These are phyloP conservation scores for Phialemoniopsis sp. DNA, from an alignment of 2,329 filamentous ascomycete species.

Conservation along the genomic window DNA sequence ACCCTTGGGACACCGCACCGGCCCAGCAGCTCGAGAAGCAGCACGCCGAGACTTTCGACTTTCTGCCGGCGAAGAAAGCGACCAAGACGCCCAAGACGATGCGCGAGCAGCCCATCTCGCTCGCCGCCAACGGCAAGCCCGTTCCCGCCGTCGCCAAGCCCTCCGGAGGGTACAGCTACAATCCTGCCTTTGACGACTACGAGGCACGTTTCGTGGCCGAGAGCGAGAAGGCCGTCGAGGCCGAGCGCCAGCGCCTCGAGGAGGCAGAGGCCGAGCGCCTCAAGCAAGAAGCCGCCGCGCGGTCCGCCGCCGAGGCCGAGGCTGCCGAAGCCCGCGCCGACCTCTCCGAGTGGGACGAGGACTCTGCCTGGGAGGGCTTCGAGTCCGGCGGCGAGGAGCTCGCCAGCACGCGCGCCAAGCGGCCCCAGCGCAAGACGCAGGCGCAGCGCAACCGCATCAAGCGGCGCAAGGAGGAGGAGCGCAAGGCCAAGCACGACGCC, in stretches of 20 bases:
- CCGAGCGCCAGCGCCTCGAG: constrained; percentile 69
- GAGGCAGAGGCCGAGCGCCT: constrained; percentile 64
- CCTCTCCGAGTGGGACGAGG: constrained; percentile 73
- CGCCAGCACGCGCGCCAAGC: constrained; percentile 58
- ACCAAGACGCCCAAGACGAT: constrained; percentile 73
- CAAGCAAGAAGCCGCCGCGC: constrained; percentile 62
- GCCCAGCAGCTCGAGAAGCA: constrained; percentile 27
- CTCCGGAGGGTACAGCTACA: constrained; percentile 83
- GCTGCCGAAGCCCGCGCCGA: constrained; percentile 65
- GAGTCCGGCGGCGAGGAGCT: constrained; percentile 76
- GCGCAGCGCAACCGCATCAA: constrained; percentile 84
- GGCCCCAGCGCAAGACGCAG: constrained; percentile 79
- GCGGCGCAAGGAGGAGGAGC: constrained; percentile 83
- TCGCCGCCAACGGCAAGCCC: constrained; percentile 76
- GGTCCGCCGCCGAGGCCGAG: constrained; percentile 70
- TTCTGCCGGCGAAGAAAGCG: constrained; percentile 61
- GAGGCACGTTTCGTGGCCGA: constrained; percentile 70
- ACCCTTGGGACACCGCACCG: constrained; percentile 65
- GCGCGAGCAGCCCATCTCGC: constrained; percentile 71
- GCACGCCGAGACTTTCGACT: constrained; percentile 51
- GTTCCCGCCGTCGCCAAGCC: constrained; percentile 78
- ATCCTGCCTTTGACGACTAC: constrained; percentile 85
- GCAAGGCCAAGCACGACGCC: constrained; percentile 68
- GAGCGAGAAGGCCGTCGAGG: constrained; percentile 73
- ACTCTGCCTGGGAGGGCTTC: constrained; percentile 87